Evolutionary conservation across 441 rosid genomes (phyloP).

Genomic region (Capsella rubella): DNA sequence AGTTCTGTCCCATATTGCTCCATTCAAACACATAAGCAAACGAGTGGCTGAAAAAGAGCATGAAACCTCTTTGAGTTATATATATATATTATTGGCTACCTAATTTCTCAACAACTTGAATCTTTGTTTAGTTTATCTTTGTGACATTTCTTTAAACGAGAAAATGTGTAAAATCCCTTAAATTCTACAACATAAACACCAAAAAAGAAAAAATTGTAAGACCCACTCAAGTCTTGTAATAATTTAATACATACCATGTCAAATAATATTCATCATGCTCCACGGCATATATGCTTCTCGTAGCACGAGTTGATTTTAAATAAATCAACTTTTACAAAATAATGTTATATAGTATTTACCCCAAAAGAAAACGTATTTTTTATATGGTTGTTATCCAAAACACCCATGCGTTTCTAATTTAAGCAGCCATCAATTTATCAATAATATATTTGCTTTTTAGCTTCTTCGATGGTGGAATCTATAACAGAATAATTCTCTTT

Average conservation of each 20-base stretch:
- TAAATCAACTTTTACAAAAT: slow-evolving; percentile 10
- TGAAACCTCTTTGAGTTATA: neutral
- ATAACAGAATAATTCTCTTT: slow-evolving; percentile 30
- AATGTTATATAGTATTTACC: slow-evolving; percentile 3
- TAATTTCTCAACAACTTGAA: neutral
- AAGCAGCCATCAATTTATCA: slow-evolving; percentile 36
- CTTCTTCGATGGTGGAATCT: slow-evolving; percentile 37
- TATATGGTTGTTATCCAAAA: slow-evolving; percentile 25
- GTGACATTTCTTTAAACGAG: neutral
- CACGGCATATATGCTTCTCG: neutral
- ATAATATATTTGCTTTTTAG: slow-evolving; percentile 26
- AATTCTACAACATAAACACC: neutral
- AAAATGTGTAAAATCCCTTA: neutral
- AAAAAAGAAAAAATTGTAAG: neutral
- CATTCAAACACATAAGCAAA: neutral
- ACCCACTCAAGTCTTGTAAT: neutral
- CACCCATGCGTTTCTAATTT: slow-evolving; percentile 22
- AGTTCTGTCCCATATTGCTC: neutral
- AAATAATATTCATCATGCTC: slow-evolving; percentile 17
- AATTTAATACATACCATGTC: neutral
- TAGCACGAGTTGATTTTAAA: slow-evolving; percentile 7
- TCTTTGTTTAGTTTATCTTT: neutral
- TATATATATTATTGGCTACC: neutral
- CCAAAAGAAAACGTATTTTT: neutral
- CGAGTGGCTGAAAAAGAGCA: neutral